Evolutionary conservation across 768 basidiomycete genomes (phyloP), one percentile per base, ranked within the genome.

Genomic region (Podaxis mareebaensis): DNA sequence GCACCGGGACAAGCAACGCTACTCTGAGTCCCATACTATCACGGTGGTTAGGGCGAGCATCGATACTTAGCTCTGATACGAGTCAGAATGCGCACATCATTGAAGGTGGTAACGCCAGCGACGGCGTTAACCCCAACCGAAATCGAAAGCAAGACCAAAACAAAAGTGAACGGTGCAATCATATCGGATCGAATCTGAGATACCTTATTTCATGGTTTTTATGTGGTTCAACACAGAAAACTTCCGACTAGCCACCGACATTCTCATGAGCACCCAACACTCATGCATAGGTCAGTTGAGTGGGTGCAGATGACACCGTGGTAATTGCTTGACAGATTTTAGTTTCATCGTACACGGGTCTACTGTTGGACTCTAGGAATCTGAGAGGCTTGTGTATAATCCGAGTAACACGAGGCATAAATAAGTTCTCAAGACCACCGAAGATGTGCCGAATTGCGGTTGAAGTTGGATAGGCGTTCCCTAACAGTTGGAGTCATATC

Each of bases 91-190:
- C 64, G 17, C 33, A 60, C 65, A 58, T 69, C 68, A 38, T 69
- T 69, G 44, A 67, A 69, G 30, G 68, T 69, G 11, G 66, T 69
- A 3, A 69, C 66, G 54, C 66, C 68, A 44, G 68, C 66, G 38
- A 64, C 68, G 28, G 68, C 68, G 39, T 67, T 55, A 28, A 67
- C 66, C 30, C 62, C 56, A 26, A 53, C n/a, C 4, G 52, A 28
- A 2, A 40, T 44, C 12, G 57, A 52, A 20, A 66, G 10, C 11
- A 64, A 39, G 40, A 30, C 38, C 26, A 65, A 26, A 26, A 15
- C 33, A 22, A 62, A 20, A 33, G 36, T 40, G 28, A 36, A 28
- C 7, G 7, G 20, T 17, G 40, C 24, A n/a, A 53, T 44, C 52
- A 44, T 61, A 20, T 20, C 30, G 51, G n/a, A 24, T n/a, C 5